Base-by-base conservation (phyloP, 306 rosid species). In the Sechiopsis laciniata region DNA sequence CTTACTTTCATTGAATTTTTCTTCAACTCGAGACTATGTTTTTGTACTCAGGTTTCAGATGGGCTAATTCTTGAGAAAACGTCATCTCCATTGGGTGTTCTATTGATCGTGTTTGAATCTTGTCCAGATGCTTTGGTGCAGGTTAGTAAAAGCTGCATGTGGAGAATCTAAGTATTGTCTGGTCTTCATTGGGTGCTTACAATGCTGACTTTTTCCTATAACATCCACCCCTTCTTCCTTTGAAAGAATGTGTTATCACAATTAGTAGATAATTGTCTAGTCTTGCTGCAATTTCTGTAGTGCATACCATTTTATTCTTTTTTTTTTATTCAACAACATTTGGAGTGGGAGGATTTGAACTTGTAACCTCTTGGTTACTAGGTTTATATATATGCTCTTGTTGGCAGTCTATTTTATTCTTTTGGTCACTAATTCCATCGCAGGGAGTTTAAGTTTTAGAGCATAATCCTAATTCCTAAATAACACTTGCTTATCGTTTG, bases 51-150 rank as follows among this genome's bases (percentile, higher is more conserved):
- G 99, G 83, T 94, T 77, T 90, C 95, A 75, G 99, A 94, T 73
- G 97, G 96, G 79, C 87, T 94, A 58, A 72, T 91, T 78, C 85
- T 94, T 72, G 99, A 94, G 84, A 94, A 94, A 88, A 91, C 95
- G 35, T 89, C 99, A 64, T 86, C 96, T 79, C 96, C 99, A 40
- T 74, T 94, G 79, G 99, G 99, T 32, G 97, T 94, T 78, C 96
- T 94, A 69, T 82, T 94, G 83, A 89, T 94, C 78, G 85, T 94
- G 74, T 94, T 94, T 55, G 99, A 94, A 84, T 89, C 99, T 83
- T 97, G 98, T 77, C 99, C 99, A 15, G 97, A 94, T 64, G 99
- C 97, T 12, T 79, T 94, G 37, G 96, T 91, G 72, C 99, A 94
- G 99, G 99, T 94, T 77, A 71, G 78, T 52, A 51, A 24, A 32